Evolutionary conservation across 192 early-diverging fungal species (phyloP).

Genomic region (Coemansia sp.): DNA sequence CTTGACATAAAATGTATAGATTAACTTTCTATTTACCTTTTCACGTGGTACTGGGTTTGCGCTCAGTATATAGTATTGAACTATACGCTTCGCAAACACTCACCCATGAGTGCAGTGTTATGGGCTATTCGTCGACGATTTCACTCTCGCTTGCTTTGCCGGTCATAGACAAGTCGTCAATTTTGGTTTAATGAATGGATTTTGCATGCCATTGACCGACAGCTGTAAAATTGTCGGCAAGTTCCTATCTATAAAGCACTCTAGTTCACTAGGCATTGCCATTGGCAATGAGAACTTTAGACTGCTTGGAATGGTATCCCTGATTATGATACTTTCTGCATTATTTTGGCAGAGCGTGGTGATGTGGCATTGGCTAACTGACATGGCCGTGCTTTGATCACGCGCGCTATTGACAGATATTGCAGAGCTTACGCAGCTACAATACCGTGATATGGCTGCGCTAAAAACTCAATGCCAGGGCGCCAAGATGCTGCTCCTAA

Average conservation of each 20-base stretch:
- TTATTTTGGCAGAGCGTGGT: background rate
- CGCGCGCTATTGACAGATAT: background rate
- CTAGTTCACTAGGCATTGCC: background rate
- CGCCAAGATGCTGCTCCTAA: background rate
- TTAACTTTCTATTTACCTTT: no score
- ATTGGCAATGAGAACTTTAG: background rate
- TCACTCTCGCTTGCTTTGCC: background rate
- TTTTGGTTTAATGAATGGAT: slow-evolving; percentile 1
- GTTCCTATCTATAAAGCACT: background rate
- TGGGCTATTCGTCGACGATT: background rate
- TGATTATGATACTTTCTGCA: background rate
- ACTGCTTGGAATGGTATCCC: background rate
- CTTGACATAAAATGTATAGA: no score
- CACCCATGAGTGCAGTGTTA: background rate
- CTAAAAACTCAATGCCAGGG: background rate
- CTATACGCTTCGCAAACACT: background rate
- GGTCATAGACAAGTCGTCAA: background rate
- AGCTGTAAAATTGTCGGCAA: background rate
- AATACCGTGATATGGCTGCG: background rate
- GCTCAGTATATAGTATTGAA: background rate
- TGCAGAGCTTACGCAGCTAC: background rate
- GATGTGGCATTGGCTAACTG: background rate
- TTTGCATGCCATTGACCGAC: background rate
- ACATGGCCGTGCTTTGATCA: background rate
- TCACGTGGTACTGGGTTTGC: background rate